Conservation (phyloP, 2,329 filamentous ascomycete genomes). For the Phialemonium atrogriseum region DNA sequence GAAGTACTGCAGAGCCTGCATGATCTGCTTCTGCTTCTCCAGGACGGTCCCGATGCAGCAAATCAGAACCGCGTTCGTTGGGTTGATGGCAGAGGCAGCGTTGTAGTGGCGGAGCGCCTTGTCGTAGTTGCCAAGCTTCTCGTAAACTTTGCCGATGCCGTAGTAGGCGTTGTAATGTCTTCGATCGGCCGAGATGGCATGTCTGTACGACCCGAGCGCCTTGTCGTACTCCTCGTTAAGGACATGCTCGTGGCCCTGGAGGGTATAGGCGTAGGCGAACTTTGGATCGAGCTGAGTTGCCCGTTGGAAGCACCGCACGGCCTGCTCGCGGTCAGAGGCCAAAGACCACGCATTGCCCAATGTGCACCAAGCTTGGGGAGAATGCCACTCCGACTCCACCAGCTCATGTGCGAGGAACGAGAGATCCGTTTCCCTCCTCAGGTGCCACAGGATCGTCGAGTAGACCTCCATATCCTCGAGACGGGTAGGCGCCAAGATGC, state of each 20-base stretch:
- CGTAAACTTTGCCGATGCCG: constrained; percentile 73
- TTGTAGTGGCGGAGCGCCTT: constrained; percentile 89
- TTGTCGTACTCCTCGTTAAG: constrained; percentile 97
- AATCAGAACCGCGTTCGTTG: constrained; percentile 84
- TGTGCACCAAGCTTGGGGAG: constrained; percentile 92
- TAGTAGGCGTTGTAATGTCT: constrained; percentile 99
- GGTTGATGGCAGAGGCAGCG: constrained; percentile 81
- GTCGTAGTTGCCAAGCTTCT: constrained; percentile 84
- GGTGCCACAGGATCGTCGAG: constrained; percentile 97
- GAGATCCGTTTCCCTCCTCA: constrained; percentile 85
- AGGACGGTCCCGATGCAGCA: constrained; percentile 87
- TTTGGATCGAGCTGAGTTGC: constrained; percentile 84
- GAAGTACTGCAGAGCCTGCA: constrained; percentile 73
- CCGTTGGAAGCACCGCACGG: constrained; percentile 86
- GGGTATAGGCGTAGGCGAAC: constrained; percentile 91
- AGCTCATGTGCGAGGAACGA: constrained; percentile 89
- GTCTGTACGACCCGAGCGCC: constrained; percentile 77
- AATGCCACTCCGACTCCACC: constrained; percentile 77
- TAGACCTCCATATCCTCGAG: constrained; percentile 97
- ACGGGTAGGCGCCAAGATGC: constrained; percentile 70
- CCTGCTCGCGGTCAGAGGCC: constrained; percentile 87
- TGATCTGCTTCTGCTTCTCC: constrained; percentile 78
- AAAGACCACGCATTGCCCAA: constrained; percentile 93
- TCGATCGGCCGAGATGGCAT: constrained; percentile 75
- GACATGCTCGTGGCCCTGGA: constrained; percentile 94